Conservation (phyloP, 2,329 filamentous ascomycete genomes). For the Aspergillus piperis region DNA sequence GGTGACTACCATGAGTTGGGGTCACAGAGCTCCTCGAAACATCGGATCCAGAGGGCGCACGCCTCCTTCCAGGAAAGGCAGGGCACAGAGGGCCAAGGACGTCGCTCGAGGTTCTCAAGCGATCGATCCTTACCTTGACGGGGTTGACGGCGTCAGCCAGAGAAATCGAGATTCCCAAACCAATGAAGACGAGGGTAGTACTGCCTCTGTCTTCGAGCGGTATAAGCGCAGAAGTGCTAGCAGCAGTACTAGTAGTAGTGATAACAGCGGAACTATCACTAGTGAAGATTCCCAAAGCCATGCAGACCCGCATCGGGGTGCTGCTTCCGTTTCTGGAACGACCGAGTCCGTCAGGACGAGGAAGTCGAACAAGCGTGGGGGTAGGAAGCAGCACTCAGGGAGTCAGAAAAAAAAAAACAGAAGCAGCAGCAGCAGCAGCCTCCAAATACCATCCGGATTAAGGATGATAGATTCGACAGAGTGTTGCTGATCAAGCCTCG, state of each 20-base stretch:
- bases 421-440: not conserved
- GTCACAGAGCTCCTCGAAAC: not conserved
- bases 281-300: not conserved
- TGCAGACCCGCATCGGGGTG: not conserved
- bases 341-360: not conserved
- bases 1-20: not conserved
- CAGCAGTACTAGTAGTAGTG: not conserved
- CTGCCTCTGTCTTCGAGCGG: not conserved
- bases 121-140: not conserved
- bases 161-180: not conserved
- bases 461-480: not conserved
- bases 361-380: not conserved
- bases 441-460: not conserved
- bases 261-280: not conserved
- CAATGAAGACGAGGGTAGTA: not conserved
- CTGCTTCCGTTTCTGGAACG: not conserved
- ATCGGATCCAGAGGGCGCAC: not conserved
- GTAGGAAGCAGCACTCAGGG: not conserved
- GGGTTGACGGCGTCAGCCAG: not conserved
- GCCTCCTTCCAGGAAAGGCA: not conserved
- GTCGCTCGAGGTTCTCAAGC: not conserved
- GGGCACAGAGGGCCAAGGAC: not conserved
- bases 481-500: not conserved
- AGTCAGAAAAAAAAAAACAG: not conserved
- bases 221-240: not conserved